Base-by-base conservation (phyloP, 2,329 filamentous ascomycete species). In the Colletotrichum ledebouriae region DNA sequence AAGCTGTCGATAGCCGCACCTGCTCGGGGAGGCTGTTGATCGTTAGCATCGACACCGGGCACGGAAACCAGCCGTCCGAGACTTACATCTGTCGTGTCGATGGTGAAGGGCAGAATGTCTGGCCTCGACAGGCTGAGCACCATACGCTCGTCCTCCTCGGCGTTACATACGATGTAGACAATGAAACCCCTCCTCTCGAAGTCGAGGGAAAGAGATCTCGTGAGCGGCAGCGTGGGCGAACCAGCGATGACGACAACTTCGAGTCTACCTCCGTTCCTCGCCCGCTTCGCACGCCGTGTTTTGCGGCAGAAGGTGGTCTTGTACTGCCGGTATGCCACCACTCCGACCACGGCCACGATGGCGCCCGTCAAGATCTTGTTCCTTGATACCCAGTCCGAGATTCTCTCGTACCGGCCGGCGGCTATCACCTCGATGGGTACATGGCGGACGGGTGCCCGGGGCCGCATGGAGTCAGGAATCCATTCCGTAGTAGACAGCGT, bases 101-200 rank as follows among this genome's bases (percentile, higher is more conserved):
- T 86, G 76, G 89, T 89, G 66, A 99, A 81, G 7, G 95, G 90
- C 71, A 92, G 88, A 71, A 98, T 91, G 76, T 98, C 96, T 6
- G 89, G 85, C 70, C 94, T 86, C n/a, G 90, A 87, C 77, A 97
- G 88, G 69, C 88, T 87, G 69, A 93, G 88, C 13, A 98, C 90
- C 71, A 92, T 82, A 41, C 90, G 85, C 78, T 98, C 94, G 73
- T 98, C 95, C 74, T 97, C 93, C 67, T 90, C 82, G n/a, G 89
- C 93, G 71, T 89, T 91, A 74, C 94, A 95, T 1, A 97, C 92
- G 69, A 99, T 85, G 78, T 94, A 99, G 63, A 98, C 93, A 69
- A 98, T 92, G 78, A 97, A 98, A 4, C 96, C 96, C 71, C 94
- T 89, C 68, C 94, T 86, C 81, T 98, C 96, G 72, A 99, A 84